phyloP scores from a whole-genome alignment of 805 yeast genomes.

The Myxozyma geophila region DNA sequence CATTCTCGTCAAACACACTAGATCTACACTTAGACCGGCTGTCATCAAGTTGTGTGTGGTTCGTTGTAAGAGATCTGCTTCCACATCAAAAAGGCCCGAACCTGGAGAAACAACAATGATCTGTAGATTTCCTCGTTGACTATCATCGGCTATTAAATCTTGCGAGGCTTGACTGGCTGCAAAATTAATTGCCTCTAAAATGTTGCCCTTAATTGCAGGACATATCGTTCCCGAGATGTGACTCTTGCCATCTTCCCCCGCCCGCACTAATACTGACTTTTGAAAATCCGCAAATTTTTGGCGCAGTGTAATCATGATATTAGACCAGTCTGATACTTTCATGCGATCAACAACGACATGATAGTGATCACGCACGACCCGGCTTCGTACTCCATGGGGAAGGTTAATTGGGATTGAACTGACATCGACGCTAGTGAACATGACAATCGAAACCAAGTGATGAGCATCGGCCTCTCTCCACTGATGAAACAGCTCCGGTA shows the following conservation, averaged over 20 bases:
- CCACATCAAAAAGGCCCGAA: constrained; percentile 91
- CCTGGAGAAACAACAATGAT: constrained; percentile 89
- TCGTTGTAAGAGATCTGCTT: constrained; percentile 70
- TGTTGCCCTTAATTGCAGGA: constrained; percentile 88
- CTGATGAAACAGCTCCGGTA: constrained; percentile 83
- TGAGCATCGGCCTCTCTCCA: constrained; percentile 90
- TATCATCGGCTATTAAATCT: constrained; percentile 80
- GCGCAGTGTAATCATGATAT: constrained; percentile 85
- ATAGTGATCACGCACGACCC: constrained; percentile 75
- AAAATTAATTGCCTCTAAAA: constrained; percentile 83
- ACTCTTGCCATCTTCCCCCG: constrained; percentile 44
- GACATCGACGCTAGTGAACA: constrained; percentile 71
- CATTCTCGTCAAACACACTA: constrained; percentile 85
- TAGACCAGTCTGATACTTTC: constrained; percentile 84
- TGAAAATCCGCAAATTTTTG: constrained; percentile 83
- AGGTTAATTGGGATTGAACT: constrained; percentile 41
- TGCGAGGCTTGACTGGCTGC: constrained; percentile 78
- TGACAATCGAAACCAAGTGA: constrained; percentile 86
- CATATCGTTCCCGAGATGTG: constrained; percentile 65
- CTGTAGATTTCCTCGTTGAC: constrained; percentile 90
- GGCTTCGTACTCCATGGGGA: constrained; percentile 72
- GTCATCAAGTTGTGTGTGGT: constrained; percentile 77
- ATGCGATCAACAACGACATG: constrained; percentile 96
- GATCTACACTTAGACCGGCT: constrained; percentile 84
- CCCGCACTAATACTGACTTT: constrained; percentile 65